These are phyloP conservation scores for Punctularia strigosozonata DNA, from an alignment of 768 basidiomycete species.

Conservation along the genomic window DNA sequence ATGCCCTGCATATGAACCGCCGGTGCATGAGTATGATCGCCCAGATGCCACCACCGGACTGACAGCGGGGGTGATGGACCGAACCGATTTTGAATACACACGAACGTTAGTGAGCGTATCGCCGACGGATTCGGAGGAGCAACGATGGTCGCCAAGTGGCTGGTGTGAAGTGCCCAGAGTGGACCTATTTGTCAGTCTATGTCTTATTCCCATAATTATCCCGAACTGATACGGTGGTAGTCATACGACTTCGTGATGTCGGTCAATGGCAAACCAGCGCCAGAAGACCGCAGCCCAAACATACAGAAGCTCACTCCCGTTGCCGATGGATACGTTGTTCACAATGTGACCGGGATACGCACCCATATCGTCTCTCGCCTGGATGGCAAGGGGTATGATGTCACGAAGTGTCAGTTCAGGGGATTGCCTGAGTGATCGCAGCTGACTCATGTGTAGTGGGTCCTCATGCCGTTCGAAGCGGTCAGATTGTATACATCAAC, in stretches of 20 bases:
- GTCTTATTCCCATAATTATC: neutral
- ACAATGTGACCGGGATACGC: conserved; percentile 70
- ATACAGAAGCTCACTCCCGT: conserved; percentile 50
- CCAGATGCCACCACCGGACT: conserved; percentile 32
- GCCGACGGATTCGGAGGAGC: conserved; percentile 37
- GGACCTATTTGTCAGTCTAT: conserved; percentile 53
- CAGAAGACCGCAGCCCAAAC: conserved; percentile 64
- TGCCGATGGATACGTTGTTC: conserved; percentile 60
- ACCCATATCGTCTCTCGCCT: conserved; percentile 67
- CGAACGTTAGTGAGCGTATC: conserved; percentile 50
- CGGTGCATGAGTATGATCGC: conserved; percentile 21
- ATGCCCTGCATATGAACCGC: conserved; percentile 61
- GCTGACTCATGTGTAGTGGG: conserved; percentile 41
- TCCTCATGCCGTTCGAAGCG: conserved; percentile 66
- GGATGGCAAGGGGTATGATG: conserved; percentile 79
- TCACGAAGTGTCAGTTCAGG: conserved; percentile 56
- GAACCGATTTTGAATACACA: conserved; percentile 74
- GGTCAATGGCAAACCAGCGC: conserved; percentile 34
- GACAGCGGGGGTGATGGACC: conserved; percentile 53
- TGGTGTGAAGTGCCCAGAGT: conserved; percentile 66
- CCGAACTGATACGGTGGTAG: conserved; percentile 24
- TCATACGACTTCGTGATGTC: conserved; percentile 77
- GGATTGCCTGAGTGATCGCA: neutral
- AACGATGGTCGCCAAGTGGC: conserved; percentile 54
- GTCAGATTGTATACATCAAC: conserved; percentile 74